Evolutionary conservation across 129 eudicot genomes (phyloP).

Genomic region (Sambucus nigra): DNA sequence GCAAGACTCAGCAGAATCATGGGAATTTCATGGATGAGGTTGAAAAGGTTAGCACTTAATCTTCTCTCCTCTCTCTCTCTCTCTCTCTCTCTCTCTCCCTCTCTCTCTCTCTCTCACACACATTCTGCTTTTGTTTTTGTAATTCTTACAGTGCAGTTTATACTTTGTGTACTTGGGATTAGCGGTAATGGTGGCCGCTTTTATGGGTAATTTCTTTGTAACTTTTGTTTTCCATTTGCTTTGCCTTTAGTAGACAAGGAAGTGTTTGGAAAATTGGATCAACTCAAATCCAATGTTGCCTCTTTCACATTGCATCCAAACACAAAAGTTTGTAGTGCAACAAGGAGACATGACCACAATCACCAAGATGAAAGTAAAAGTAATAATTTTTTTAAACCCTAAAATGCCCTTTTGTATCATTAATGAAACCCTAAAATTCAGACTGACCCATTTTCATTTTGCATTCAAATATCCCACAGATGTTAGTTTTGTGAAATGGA

Average conservation of each 20-base stretch:
- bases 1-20: conserved; percentile 31
- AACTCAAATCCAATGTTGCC: not conserved
- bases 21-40: conserved; percentile 62
- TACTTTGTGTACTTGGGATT: conserved; percentile 80
- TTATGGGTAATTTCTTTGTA: conserved; percentile 53
- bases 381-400: conserved; percentile 13
- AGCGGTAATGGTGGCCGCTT: conserved; percentile 76
- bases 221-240: not conserved
- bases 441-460: not conserved
- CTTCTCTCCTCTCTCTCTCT: not conserved
- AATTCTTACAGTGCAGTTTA: conserved; percentile 66
- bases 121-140: conserved; percentile 10
- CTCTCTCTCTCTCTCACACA: conserved; percentile 1
- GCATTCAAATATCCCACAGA: too few relatives aligned
- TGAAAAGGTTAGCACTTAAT: conserved; percentile 45
- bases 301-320: not conserved
- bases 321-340: not conserved
- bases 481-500: too few relatives aligned
- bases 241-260: conserved; percentile 4
- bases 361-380: not conserved
- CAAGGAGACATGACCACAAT: not conserved
- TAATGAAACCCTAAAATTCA: not conserved
- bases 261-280: not conserved
- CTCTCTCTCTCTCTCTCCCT: not conserved
- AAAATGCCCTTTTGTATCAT: not conserved